These are phyloP conservation scores for Musa beccarii DNA, from an alignment of 176 grass and related monocot species.

Conservation along the genomic window DNA sequence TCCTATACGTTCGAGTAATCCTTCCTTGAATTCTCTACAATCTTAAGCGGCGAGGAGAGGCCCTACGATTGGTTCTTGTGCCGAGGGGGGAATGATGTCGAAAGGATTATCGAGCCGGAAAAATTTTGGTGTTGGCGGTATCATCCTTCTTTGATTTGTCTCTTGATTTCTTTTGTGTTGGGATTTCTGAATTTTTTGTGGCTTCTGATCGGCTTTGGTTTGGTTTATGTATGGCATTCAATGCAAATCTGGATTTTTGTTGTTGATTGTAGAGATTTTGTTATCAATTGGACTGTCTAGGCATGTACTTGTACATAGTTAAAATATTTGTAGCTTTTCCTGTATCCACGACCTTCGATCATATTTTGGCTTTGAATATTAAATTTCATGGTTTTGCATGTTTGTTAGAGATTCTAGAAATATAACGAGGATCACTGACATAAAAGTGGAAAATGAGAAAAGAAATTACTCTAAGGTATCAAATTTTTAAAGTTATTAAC, in stretches of 20 bases:
- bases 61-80: background rate
- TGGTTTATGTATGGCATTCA: background rate
- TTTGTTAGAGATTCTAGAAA: background rate
- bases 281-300: too few relatives aligned
- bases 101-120: constrained; percentile 3
- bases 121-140: background rate
- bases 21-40: constrained; percentile 24
- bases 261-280: too few relatives aligned
- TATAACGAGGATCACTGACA: background rate
- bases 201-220: too few relatives aligned
- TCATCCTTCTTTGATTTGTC: background rate
- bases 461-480: background rate
- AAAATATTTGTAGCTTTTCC: background rate
- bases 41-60: constrained; percentile 29
- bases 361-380: background rate
- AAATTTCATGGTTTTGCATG: background rate
- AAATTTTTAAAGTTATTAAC: background rate
- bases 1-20: constrained; percentile 76
- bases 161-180: background rate
- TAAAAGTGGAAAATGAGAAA: background rate
- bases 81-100: background rate
- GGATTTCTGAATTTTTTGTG: too few relatives aligned
- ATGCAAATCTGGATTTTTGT: too few relatives aligned
- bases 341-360: background rate
- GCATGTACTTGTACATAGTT: background rate